Evolutionary conservation across 331 rosid genomes (phyloP).

Genomic region (Cydonia oblonga): DNA sequence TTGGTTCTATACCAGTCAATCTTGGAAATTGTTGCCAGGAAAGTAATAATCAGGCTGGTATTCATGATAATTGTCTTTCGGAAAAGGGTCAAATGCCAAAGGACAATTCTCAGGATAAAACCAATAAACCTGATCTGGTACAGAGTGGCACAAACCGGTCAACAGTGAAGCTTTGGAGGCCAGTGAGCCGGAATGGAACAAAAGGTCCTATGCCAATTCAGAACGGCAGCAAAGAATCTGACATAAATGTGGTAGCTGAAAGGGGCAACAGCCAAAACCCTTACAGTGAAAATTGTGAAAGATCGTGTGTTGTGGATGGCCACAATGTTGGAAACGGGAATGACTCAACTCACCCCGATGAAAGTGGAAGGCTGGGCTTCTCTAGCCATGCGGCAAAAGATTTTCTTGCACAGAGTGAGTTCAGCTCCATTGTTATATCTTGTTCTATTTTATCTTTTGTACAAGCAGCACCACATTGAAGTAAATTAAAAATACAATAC

Average conservation of each 20-base stretch:
- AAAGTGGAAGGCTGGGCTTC: constrained; percentile 16
- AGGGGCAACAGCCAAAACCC: constrained; percentile 18
- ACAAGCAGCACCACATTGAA: not conserved
- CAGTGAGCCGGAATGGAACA: constrained; percentile 33
- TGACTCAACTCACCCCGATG: constrained; percentile 11
- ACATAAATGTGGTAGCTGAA: constrained; percentile 20
- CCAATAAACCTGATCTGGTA: constrained; percentile 29
- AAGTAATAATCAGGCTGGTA: constrained; percentile 21
- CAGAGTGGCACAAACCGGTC: constrained; percentile 24
- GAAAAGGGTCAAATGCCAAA: constrained; percentile 29
- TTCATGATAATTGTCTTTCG: constrained; percentile 18
- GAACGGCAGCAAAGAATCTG: constrained; percentile 24
- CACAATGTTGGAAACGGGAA: constrained; percentile 15
- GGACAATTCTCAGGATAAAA: constrained; percentile 34
- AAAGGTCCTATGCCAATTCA: constrained; percentile 29
- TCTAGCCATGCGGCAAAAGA: constrained; percentile 34
- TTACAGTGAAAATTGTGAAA: constrained; percentile 21
- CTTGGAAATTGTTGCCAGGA: constrained; percentile 46
- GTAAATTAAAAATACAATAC: not conserved
- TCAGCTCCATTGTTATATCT: not conserved
- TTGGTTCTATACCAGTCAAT: constrained; percentile 68
- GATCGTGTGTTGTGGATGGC: constrained; percentile 19
- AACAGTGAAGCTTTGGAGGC: constrained; percentile 45
- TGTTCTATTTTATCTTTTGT: not conserved
- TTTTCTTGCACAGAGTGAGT: constrained; percentile 64